Evolutionary conservation across 2,329 filamentous ascomycete genomes (phyloP).

Genomic region (Arthrobotrys musiformis): DNA sequence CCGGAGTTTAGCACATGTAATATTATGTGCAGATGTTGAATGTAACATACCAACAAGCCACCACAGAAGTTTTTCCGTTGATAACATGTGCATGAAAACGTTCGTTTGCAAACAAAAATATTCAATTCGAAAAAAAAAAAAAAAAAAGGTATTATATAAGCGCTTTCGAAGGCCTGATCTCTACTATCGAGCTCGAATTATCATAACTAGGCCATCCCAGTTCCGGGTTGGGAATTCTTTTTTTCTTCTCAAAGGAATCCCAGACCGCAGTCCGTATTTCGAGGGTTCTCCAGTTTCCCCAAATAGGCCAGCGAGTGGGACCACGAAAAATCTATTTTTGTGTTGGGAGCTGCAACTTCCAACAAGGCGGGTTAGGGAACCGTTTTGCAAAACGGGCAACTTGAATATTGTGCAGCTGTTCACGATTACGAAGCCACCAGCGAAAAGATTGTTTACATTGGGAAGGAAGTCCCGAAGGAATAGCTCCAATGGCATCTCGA

Average conservation of each 20-base stretch:
- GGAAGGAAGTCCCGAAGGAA: conserved; percentile 22
- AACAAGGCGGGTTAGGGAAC: neutral
- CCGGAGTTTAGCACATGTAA: conserved; percentile 4
- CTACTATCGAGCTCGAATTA: too few species aligned
- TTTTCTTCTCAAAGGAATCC: too few species aligned
- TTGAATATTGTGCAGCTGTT: neutral
- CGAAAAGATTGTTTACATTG: neutral
- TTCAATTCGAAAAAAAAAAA: too few species aligned
- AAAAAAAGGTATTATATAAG: neutral
- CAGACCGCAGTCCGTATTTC: too few species aligned
- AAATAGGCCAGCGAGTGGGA: too few species aligned
- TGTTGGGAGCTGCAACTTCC: conserved; percentile 7
- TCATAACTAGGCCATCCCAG: too few species aligned
- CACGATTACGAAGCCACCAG: neutral
- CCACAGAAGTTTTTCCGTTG: neutral
- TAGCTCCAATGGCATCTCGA: neutral
- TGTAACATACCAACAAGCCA: conserved; percentile 21
- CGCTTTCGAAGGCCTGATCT: neutral
- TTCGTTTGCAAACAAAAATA: neutral
- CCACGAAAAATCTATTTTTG: too few species aligned
- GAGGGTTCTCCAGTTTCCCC: too few species aligned
- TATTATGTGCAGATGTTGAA: conserved; percentile 10
- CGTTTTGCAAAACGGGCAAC: neutral
- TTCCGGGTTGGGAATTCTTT: too few species aligned
- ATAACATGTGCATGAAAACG: neutral